Evolutionary conservation across 352 stramenopile genomes (phyloP).

Genomic region (Phytophthora parvispora): DNA sequence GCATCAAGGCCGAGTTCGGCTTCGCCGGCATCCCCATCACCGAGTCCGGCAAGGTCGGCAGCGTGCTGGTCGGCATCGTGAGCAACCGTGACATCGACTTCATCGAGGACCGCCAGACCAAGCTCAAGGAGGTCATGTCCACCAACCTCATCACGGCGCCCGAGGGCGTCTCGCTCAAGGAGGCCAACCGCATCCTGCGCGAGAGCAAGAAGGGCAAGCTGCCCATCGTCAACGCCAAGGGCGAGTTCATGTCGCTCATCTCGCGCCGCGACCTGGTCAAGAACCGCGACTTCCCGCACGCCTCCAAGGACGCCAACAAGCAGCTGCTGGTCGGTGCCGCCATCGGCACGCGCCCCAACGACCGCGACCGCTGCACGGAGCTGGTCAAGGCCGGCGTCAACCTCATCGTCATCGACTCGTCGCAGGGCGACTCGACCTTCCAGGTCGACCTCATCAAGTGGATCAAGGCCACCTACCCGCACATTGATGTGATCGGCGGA

Average conservation of each 20-base stretch:
- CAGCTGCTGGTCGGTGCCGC: conserved; percentile 98
- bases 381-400: conserved; percentile 98
- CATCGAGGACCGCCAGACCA: conserved; percentile 94
- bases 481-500: conserved; percentile 98
- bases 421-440: conserved; percentile 98
- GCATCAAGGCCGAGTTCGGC: conserved; percentile 96
- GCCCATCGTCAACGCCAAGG: conserved; percentile 98
- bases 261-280: conserved; percentile 99
- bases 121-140: conserved; percentile 91
- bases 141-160: conserved; percentile 94
- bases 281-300: conserved; percentile 97
- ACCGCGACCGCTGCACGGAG: conserved; percentile 94
- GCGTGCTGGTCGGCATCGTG: conserved; percentile 98
- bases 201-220: conserved; percentile 99
- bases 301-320: conserved; percentile 98
- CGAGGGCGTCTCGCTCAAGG: conserved; percentile 95
- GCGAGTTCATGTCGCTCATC: conserved; percentile 99
- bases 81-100: conserved; percentile 99
- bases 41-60: conserved; percentile 97
- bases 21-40: conserved; percentile 99
- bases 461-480: conserved; percentile 97
- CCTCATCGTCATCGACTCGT: conserved; percentile 99
- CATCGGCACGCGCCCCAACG: conserved; percentile 98
- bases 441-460: conserved; percentile 93
- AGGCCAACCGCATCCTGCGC: conserved; percentile 99